These are phyloP conservation scores for Coemansia sp. DNA, from an alignment of 192 early-diverging fungal genomes.

Conservation along the genomic window DNA sequence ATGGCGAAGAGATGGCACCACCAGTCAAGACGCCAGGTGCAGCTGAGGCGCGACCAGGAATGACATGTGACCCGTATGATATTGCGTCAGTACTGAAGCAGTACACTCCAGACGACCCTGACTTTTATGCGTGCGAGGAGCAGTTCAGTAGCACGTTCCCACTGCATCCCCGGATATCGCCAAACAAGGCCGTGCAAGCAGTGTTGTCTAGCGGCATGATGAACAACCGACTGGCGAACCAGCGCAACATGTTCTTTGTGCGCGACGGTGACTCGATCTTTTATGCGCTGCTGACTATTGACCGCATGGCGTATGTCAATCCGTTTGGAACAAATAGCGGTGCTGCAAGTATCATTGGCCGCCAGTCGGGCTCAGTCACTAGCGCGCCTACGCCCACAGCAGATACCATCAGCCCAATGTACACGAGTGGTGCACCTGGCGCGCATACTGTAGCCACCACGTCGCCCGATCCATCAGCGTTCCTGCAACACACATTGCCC, in stretches of 20 bases:
- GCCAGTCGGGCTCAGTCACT: slow-evolving; percentile 10
- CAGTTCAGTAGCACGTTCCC: slow-evolving; percentile 42
- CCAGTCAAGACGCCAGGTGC: not conserved
- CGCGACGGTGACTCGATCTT: slow-evolving; percentile 48
- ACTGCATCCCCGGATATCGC: slow-evolving; percentile 43
- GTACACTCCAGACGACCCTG: slow-evolving; percentile 33
- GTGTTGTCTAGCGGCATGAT: slow-evolving; percentile 50
- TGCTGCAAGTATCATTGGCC: slow-evolving; percentile 3
- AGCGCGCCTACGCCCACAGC: slow-evolving; percentile 17
- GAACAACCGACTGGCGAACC: slow-evolving; percentile 47
- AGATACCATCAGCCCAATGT: slow-evolving; percentile 14
- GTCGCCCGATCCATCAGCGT: slow-evolving; percentile 23
- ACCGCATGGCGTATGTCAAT: slow-evolving; percentile 34
- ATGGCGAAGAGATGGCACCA: not conserved
- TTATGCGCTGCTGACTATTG: slow-evolving; percentile 33
- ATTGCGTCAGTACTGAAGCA: slow-evolving; percentile 46
- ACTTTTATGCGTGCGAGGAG: slow-evolving; percentile 38
- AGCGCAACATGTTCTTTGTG: slow-evolving; percentile 52
- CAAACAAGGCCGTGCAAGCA: slow-evolving; percentile 26
- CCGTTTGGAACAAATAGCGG: slow-evolving; percentile 22
- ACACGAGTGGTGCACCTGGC: slow-evolving; percentile 14
- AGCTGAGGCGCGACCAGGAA: not conserved
- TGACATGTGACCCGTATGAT: slow-evolving; percentile 15
- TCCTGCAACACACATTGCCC: slow-evolving; percentile 3
- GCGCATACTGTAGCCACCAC: slow-evolving; percentile 48